A percentile compares a stretch with the other conserved stretches of the same genome.
Conservation (phyloP, 2,329 filamentous ascomycete genomes). For the Pseudogymnoascus sp. region DNA sequence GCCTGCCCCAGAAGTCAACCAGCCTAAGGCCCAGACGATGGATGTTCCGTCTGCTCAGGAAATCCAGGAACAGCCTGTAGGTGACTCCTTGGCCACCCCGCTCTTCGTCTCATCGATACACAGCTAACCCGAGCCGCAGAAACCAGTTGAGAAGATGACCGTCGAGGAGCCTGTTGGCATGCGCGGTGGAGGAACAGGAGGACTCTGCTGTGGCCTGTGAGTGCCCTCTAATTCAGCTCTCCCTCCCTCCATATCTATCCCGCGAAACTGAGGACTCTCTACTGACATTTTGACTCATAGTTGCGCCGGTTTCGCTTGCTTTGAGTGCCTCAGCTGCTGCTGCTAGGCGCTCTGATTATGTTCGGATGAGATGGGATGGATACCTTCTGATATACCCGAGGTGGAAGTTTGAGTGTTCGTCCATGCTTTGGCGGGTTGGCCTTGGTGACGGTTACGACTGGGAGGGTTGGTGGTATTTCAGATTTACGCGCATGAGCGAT, state of each 20-base stretch:
- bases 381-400: not conserved
- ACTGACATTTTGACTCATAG: slow-evolving; percentile 9
- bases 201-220: slow-evolving; percentile 20
- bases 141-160: slow-evolving; percentile 12
- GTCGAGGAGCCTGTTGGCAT: slow-evolving; percentile 13
- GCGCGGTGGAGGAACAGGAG: slow-evolving; percentile 19
- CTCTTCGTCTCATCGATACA: not conserved
- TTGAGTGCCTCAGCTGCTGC: slow-evolving; percentile 21
- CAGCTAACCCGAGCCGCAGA: not conserved
- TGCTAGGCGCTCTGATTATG: slow-evolving; percentile 11
- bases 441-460: slow-evolving; percentile 9
- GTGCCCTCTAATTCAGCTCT: not conserved
- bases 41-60: not conserved
- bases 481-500: not conserved
- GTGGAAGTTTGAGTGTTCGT: not conserved
- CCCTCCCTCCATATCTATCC: not conserved
- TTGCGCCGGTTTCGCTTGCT: slow-evolving; percentile 20
- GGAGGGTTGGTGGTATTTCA: not conserved
- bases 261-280: not conserved
- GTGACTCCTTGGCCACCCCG: not conserved
- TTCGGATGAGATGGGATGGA: not conserved
- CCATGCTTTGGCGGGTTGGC: slow-evolving; percentile 6
- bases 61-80: slow-evolving; percentile 17
- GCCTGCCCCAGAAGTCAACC: slow-evolving; percentile 7
- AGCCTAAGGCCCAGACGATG: slow-evolving; percentile 9